Evolutionary conservation across 768 basidiomycete species (phyloP), one percentile per base, ranked within the genome.

Genomic region (Lactifluus volemus): DNA sequence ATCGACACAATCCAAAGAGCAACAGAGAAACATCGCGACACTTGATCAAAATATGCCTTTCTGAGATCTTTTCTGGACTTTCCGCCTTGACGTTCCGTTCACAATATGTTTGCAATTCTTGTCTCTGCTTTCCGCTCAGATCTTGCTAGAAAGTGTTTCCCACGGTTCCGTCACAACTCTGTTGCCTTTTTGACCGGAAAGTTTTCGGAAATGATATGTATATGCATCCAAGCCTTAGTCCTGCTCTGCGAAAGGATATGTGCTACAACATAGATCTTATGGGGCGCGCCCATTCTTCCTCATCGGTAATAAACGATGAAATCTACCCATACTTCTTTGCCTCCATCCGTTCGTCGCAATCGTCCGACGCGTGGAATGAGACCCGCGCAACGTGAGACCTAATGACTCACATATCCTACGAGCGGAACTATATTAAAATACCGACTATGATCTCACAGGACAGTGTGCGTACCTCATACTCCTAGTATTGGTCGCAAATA

Each of bases 241-340:
- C 15, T 42, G 14, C 41, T 42, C 41, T 7, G 5, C 41, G 17
- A 39, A 42, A 4, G 14, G 42, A 34, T 5, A 17, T 21, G 0
- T 11, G 19, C 25, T 34, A 29, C 17, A 4, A 39, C 17, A 9
- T 5, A 11, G 34, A 53, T 53, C 42, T 47, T 58, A 63, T 58
- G 34, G 51, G 41, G 41, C 57, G 61, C 49, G 39, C 45, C 64
- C 61, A 65, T 38, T 55, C 64, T 19, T 59, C 63, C 44, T 65
- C 59, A 4, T 79, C 88, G 92, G 75, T 89, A 92, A 68, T 90
- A 80, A 15, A 97, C 81, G 74, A 84, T 84, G 0, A 94, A 92
- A 69, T 97, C 93, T 8, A 94, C 85, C 66, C 84, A 95, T 70
- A 95, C 92, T 68, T 96, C 94, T 14, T 82, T 86, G 5, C 74